Evolutionary conservation across 495 filamentous ascomycete genomes (phyloP).

Genomic region (Friedmanniomyces endolithicus): DNA sequence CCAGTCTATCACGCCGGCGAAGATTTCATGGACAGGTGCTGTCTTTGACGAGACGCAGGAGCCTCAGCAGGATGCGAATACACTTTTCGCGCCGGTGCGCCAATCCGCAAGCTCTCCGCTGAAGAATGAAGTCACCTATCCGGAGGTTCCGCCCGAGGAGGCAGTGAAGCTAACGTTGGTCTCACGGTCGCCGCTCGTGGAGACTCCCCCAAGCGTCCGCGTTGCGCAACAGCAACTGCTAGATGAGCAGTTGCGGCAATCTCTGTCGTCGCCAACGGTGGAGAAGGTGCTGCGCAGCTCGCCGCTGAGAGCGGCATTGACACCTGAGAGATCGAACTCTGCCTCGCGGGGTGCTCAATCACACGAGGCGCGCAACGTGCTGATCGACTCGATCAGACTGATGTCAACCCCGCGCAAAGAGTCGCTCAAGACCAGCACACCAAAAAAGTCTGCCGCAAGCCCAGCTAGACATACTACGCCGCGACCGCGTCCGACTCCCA

Average conservation of each 20-base stretch:
- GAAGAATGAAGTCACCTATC: not conserved
- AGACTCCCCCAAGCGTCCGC: not conserved
- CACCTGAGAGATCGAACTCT: constrained; percentile 9
- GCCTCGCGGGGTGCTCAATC: not conserved
- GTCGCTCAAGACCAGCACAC: constrained; percentile 23
- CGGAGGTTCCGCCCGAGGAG: not conserved
- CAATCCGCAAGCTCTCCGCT: not conserved
- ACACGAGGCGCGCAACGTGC: constrained; percentile 19
- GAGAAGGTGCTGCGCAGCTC: constrained; percentile 8
- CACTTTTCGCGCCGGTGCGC: not conserved
- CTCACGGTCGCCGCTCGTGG: not conserved
- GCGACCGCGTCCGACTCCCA: constrained; percentile 16
- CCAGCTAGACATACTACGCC: constrained; percentile 22
- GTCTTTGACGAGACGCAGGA: constrained; percentile 4
- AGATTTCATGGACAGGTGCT: constrained; percentile 7
- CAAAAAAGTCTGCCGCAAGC: constrained; percentile 22
- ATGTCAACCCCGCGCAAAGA: constrained; percentile 32
- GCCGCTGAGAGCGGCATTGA: not conserved
- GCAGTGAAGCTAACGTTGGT: not conserved
- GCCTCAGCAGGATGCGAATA: not conserved
- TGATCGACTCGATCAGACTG: constrained; percentile 29
- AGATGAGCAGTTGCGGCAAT: constrained; percentile 4
- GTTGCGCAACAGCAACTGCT: constrained; percentile 4
- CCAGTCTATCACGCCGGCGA: constrained; percentile 4
- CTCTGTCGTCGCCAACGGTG: constrained; percentile 3